Evolutionary conservation across 805 yeast species (phyloP).

Genomic region (Candida yuanshanica): DNA sequence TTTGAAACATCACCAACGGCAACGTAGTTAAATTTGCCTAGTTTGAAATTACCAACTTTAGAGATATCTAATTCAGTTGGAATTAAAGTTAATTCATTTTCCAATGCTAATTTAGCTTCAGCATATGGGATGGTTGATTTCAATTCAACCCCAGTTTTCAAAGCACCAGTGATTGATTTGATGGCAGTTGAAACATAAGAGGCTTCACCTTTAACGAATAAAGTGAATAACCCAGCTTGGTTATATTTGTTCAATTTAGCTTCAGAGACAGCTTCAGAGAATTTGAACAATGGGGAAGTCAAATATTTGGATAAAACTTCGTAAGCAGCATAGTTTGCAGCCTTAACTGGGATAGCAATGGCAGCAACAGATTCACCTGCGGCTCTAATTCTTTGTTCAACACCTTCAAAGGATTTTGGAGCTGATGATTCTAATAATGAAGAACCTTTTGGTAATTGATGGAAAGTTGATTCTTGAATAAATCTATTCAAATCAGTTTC

Average conservation of each 20-base stretch:
- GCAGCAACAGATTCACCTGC: slow-evolving; percentile 66
- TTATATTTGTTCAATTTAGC: slow-evolving; percentile 57
- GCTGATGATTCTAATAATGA: slow-evolving; percentile 34
- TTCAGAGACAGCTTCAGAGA: slow-evolving; percentile 46
- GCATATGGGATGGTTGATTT: slow-evolving; percentile 56
- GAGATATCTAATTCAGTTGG: slow-evolving; percentile 33
- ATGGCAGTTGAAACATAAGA: slow-evolving; percentile 55
- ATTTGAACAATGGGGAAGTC: slow-evolving; percentile 50
- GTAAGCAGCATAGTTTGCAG: slow-evolving; percentile 57
- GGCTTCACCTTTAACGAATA: slow-evolving; percentile 58
- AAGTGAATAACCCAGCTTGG: slow-evolving; percentile 76
- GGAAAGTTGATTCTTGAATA: slow-evolving; percentile 59
- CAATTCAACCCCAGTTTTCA: slow-evolving; percentile 49
- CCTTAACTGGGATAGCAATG: slow-evolving; percentile 72
- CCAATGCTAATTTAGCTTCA: slow-evolving; percentile 36
- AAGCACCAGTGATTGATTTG: slow-evolving; percentile 47
- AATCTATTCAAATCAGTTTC: slow-evolving; percentile 64
- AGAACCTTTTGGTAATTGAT: slow-evolving; percentile 57
- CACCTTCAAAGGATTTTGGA: slow-evolving; percentile 53
- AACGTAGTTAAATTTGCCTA: slow-evolving; percentile 71
- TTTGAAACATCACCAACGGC: slow-evolving; percentile 85
- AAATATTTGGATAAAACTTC: slow-evolving; percentile 68
- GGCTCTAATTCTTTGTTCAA: slow-evolving; percentile 60
- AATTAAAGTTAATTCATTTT: slow-evolving; percentile 32
- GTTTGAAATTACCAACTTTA: slow-evolving; percentile 36